Conservation (phyloP, 2,329 filamentous ascomycete genomes). For the Diplodia seriata region DNA sequence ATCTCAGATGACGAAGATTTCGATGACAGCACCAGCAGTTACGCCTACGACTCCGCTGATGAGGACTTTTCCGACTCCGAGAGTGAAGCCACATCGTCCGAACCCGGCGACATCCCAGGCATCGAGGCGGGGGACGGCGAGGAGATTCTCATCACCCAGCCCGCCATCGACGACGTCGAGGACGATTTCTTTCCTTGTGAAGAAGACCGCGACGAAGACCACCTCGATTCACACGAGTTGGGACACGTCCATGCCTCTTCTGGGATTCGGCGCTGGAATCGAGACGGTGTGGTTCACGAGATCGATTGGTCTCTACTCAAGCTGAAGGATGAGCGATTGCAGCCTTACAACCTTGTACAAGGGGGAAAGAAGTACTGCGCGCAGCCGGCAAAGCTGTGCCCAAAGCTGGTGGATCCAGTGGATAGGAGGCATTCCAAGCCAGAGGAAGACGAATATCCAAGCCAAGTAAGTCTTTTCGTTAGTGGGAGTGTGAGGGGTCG, state of each 20-base stretch:
- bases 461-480: conserved; percentile 48
- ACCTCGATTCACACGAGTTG: conserved; percentile 79
- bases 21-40: conserved; percentile 36
- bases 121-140: conserved; percentile 65
- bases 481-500: neutral
- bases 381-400: conserved; percentile 39
- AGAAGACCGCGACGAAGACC: conserved; percentile 77
- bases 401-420: conserved; percentile 46
- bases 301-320: conserved; percentile 95
- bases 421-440: conserved; percentile 44
- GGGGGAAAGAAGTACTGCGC: conserved; percentile 52
- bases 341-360: conserved; percentile 74
- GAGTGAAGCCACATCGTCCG: conserved; percentile 48
- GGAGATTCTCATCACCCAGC: conserved; percentile 86
- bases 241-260: conserved; percentile 90
- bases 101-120: conserved; percentile 55
- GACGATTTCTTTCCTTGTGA: conserved; percentile 80
- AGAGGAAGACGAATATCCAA: conserved; percentile 58
- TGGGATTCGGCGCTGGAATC: conserved; percentile 77
- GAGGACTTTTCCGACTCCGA: conserved; percentile 69
- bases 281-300: conserved; percentile 79
- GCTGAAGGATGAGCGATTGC: conserved; percentile 71
- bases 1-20: conserved; percentile 62
- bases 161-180: conserved; percentile 85
- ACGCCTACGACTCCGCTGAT: conserved; percentile 49